These are phyloP conservation scores for Candida patagonica DNA, from an alignment of 805 yeast genomes.

Conservation along the genomic window DNA sequence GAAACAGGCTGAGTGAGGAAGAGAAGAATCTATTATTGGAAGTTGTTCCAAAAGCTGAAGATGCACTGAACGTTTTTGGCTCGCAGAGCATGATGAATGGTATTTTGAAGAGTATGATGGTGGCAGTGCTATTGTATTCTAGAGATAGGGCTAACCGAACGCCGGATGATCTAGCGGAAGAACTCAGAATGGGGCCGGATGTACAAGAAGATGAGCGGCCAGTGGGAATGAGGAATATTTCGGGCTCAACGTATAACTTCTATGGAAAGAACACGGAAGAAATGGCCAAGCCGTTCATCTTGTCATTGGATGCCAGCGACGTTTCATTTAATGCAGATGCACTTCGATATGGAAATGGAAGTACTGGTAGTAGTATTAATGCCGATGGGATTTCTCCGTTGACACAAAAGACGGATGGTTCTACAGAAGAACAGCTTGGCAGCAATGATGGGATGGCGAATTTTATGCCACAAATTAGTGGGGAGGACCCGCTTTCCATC, in stretches of 20 bases:
- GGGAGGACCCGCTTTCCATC: too few species aligned
- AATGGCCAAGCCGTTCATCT: constrained; percentile 6
- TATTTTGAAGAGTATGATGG: too few species aligned
- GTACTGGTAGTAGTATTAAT: not conserved
- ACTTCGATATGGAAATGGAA: too few species aligned
- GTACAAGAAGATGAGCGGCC: not conserved
- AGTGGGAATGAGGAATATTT: not conserved
- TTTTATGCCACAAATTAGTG: too few species aligned
- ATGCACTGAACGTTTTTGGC: too few species aligned
- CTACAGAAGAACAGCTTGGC: too few species aligned
- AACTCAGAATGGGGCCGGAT: not conserved
- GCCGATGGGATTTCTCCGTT: constrained; percentile 9
- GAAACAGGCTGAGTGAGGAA: not conserved
- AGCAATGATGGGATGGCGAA: too few species aligned
- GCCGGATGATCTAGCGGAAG: not conserved
- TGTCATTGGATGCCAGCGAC: constrained; percentile 14
- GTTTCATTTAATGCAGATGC: constrained; percentile 7
- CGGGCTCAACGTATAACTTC: not conserved
- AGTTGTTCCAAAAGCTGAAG: too few species aligned
- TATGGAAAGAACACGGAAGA: not conserved
- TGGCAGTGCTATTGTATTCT: too few species aligned
- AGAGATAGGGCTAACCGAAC: too few species aligned
- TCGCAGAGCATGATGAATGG: too few species aligned
- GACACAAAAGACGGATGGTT: constrained; percentile 4
- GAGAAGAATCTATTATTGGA: not conserved